Conservation (phyloP, 176 grass and related monocot species). For the Puccinellia tenuiflora region DNA sequence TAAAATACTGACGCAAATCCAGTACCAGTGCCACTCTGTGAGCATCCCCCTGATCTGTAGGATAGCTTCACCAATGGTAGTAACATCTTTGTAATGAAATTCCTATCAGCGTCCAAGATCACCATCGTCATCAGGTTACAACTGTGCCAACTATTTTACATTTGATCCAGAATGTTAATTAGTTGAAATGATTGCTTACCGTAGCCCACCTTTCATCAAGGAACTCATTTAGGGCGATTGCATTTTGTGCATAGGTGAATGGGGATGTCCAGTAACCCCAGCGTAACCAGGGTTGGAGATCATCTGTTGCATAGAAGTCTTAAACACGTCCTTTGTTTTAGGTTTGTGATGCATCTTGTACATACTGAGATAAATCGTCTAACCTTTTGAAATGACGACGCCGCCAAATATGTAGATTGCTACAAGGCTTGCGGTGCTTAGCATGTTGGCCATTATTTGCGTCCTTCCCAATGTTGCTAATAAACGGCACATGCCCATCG, state of each 20-base stretch:
- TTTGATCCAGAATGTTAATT: background rate
- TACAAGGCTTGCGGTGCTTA: constrained; percentile 38
- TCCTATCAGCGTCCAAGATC: constrained; percentile 29
- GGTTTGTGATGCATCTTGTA: background rate
- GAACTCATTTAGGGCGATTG: constrained; percentile 45
- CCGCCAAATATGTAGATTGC: constrained; percentile 59
- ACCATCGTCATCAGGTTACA: background rate
- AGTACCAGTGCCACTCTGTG: constrained; percentile 66
- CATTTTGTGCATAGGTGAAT: constrained; percentile 46
- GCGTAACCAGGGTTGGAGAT: constrained; percentile 41
- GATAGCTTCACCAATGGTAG: constrained; percentile 53
- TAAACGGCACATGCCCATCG: constrained; percentile 62
- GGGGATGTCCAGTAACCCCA: constrained; percentile 55
- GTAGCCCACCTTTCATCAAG: constrained; percentile 67
- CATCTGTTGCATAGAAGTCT: constrained; percentile 24
- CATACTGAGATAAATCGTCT: background rate
- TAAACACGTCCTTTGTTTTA: background rate
- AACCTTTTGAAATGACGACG: constrained; percentile 69
- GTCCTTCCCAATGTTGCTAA: constrained; percentile 63
- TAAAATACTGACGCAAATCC: constrained; percentile 52
- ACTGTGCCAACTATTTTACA: background rate
- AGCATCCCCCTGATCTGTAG: constrained; percentile 50
- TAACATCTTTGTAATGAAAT: constrained; percentile 35
- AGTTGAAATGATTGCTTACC: constrained; percentile 29
- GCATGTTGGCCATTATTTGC: constrained; percentile 52